Evolutionary conservation across 2,329 filamentous ascomycete genomes (phyloP).

Genomic region (Cytospora mali): DNA sequence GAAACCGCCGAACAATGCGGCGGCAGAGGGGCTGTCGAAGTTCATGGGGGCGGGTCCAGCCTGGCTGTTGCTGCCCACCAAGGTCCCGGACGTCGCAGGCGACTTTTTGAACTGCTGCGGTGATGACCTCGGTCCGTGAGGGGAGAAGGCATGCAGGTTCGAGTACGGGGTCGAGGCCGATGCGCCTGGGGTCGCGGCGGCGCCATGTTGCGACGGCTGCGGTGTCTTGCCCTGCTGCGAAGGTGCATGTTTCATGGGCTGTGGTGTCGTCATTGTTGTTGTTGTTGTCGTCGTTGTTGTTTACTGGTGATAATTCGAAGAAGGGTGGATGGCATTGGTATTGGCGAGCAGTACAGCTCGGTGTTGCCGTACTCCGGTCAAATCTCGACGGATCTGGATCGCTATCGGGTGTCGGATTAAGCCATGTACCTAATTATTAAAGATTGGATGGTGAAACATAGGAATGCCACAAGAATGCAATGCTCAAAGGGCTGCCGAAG

Average conservation of each 20-base stretch:
- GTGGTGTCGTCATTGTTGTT: conserved; percentile 57
- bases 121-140: conserved; percentile 59
- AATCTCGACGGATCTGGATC: not conserved
- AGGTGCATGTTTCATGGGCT: conserved; percentile 51
- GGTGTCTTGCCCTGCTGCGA: conserved; percentile 57
- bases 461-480: not conserved
- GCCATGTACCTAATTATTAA: not conserved
- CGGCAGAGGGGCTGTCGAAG: conserved; percentile 67
- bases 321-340: not conserved
- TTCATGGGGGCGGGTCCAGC: conserved; percentile 41
- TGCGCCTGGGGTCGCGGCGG: conserved; percentile 64
- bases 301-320: not conserved
- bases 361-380: not conserved
- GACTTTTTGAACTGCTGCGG: conserved; percentile 68
- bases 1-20: conserved; percentile 58
- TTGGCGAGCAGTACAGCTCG: not conserved
- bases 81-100: conserved; percentile 54
- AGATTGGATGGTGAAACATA: not conserved
- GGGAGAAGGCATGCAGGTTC: conserved; percentile 56
- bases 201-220: conserved; percentile 48
- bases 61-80: conserved; percentile 44
- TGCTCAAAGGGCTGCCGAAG: not conserved
- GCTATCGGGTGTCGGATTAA: not conserved
- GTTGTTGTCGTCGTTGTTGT: too few relatives aligned
- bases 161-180: conserved; percentile 70